Evolutionary conservation across 2,329 filamentous ascomycete genomes (phyloP).

Genomic region (Trichoderma endophyticum): DNA sequence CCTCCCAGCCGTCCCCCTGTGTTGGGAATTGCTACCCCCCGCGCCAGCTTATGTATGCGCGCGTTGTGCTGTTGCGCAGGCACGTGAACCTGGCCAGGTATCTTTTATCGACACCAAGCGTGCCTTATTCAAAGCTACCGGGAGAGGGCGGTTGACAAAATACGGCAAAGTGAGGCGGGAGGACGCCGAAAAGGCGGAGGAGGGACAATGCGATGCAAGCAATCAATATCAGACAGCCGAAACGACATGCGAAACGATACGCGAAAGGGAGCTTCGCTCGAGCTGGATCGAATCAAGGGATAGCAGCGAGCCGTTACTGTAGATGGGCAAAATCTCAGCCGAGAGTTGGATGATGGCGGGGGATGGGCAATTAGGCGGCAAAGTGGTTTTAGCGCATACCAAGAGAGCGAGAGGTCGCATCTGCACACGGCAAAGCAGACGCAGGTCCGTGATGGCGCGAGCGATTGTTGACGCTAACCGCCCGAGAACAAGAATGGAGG

Average conservation of each 20-base stretch:
- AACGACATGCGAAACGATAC: neutral
- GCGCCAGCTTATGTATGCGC: slow-evolving; percentile 9
- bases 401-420: slow-evolving; percentile 5
- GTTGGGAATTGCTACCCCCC: neutral
- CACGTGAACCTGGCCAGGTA: slow-evolving; percentile 15
- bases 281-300: neutral
- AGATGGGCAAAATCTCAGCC: slow-evolving; percentile 8
- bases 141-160: neutral
- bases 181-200: slow-evolving; percentile 12
- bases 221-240: neutral
- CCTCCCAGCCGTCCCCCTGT: neutral
- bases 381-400: slow-evolving; percentile 11
- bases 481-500: neutral
- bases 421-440: neutral
- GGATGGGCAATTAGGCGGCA: slow-evolving; percentile 16
- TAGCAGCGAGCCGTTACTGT: slow-evolving; percentile 7
- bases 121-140: slow-evolving; percentile 3
- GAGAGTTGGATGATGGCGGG: slow-evolving; percentile 2
- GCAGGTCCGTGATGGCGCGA: neutral
- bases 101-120: neutral
- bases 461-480: neutral
- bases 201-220: slow-evolving; percentile 3
- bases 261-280: slow-evolving; percentile 3
- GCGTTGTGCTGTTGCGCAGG: slow-evolving; percentile 10
- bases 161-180: neutral